Base-by-base conservation (phyloP, 148 eudicot genomes). In the Arctostaphylos glauca region DNA sequence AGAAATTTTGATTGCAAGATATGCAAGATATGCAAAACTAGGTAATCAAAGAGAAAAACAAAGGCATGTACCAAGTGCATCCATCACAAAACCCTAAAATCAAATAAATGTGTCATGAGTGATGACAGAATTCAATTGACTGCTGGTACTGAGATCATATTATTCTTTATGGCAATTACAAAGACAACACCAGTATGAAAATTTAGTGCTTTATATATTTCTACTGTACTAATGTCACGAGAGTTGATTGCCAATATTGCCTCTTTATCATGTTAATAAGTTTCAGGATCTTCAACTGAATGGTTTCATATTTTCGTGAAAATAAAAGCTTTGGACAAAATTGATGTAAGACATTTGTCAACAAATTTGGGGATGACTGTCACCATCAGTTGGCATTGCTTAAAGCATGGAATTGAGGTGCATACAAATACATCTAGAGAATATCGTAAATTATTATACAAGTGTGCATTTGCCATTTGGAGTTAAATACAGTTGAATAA, bases 1-100 rank as follows among this genome's bases (percentile, higher is more conserved):
- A 75, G 59, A 67, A 44, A 81, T 50, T 62, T 81, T 21, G 31
- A 47, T 55, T 47, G 38, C 48, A 55, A 86, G 78, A 43, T 60
- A 74, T 47, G 38, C 48, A 55, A 86, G 78, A 43, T 60, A 74
- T 78, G 49, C 74, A 67, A 79, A 43, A 56, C 56, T 23, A 76
- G 43, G 8, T 21, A 58, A 21, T 52, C 5, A 19, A 60, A 60
- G 67, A 21, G 67, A 7, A 60, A 60, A 9, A n/a, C n/a, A 60
- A n/a, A 60, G 67, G 8, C n/a, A 60, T 50, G 76, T 19, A 14
- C 18, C 18, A 80, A 38, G 47, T 4, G 68, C 79, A 67, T 3
- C 3, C 44, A 71, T 58, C 62, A 47, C 47, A 74, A 81, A n/a
- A 73, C 19, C 5, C 41, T 7, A n/a, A 12, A 60, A 25, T 60